Percentiles rank a stretch among this genome's conserved stretches.
These are phyloP conservation scores for Pythium scleroteichum DNA, from an alignment of 352 stramenopile species.

Conservation along the genomic window DNA sequence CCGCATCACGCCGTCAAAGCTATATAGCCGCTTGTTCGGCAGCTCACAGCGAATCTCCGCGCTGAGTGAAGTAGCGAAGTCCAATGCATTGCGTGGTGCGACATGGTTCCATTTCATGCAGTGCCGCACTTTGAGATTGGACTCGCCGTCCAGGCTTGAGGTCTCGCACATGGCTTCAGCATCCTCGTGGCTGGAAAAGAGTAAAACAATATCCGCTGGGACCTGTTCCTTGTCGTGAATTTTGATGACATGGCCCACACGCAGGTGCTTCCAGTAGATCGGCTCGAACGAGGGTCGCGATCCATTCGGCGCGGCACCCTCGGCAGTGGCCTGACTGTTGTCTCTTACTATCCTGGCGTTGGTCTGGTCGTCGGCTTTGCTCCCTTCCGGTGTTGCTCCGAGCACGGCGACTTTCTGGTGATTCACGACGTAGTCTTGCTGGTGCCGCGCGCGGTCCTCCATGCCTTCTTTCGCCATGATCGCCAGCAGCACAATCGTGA, in stretches of 20 bases:
- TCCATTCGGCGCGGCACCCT: conserved; percentile 9
- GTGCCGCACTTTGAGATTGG: conserved; percentile 76
- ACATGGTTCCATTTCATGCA: conserved; percentile 65
- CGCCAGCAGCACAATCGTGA: conserved; percentile 76
- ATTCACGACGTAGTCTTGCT: conserved; percentile 76
- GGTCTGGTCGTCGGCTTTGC: conserved; percentile 10
- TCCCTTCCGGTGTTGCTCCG: conserved; percentile 30
- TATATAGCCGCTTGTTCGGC: conserved; percentile 82
- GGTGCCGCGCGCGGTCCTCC: conserved; percentile 73
- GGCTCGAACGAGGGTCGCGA: conserved; percentile 54
- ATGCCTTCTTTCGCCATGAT: conserved; percentile 87
- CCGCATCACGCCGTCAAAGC: conserved; percentile 71
- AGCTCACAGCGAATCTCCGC: conserved; percentile 74
- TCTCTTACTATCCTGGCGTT: conserved; percentile 16
- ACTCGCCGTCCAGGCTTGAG: conserved; percentile 81
- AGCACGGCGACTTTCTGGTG: conserved; percentile 57
- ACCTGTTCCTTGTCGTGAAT: conserved; percentile 88
- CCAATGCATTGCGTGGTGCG: conserved; percentile 32
- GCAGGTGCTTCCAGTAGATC: conserved; percentile 82
- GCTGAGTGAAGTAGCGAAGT: conserved; percentile 55
- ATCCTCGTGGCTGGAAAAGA: conserved; percentile 80
- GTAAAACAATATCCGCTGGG: conserved; percentile 90
- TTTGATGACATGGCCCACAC: conserved; percentile 87
- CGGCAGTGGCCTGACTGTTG: conserved; percentile 9
- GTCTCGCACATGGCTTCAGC: conserved; percentile 81